phyloP scores from a whole-genome alignment of 106 monocot genomes.

The Dioscorea dumetorum region DNA sequence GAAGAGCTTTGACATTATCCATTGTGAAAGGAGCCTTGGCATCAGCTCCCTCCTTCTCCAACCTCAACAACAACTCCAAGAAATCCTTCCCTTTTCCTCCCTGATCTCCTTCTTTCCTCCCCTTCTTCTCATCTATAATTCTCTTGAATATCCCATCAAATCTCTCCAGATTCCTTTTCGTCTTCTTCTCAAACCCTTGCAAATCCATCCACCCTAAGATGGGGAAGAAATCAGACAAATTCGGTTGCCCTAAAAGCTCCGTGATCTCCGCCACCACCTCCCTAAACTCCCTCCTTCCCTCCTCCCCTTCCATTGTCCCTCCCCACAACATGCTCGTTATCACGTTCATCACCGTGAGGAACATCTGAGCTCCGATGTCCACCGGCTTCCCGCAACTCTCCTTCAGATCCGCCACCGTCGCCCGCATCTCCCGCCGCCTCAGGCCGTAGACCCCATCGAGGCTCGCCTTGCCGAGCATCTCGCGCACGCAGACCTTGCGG shows the following conservation, averaged over 20 bases:
- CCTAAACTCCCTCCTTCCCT: conserved; percentile 13
- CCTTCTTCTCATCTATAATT: background rate
- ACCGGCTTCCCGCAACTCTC: conserved; percentile 2
- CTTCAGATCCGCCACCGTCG: conserved; percentile 11
- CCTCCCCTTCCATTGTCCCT: conserved; percentile 17
- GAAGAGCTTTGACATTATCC: conserved; percentile 6
- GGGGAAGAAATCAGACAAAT: conserved; percentile 17
- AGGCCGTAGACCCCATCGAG: conserved; percentile 36
- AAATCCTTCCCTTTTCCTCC: conserved; percentile 1
- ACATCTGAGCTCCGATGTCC: conserved; percentile 37
- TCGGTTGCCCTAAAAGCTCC: background rate
- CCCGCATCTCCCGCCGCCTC: conserved; percentile 29
- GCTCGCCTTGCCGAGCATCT: conserved; percentile 35
- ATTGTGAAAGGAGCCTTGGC: conserved; percentile 8
- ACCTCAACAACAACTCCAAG: conserved; percentile 7
- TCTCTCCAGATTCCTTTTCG: background rate
- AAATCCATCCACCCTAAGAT: conserved; percentile 5
- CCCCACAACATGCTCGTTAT: conserved; percentile 65
- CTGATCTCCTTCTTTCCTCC: background rate
- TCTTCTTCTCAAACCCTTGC: conserved; percentile 12
- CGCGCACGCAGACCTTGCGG: conserved; percentile 36
- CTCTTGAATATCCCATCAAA: conserved; percentile 4
- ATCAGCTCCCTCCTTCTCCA: conserved; percentile 3
- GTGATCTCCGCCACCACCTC: background rate
- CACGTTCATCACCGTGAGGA: conserved; percentile 35